Percentiles rank a stretch among this genome's conserved stretches.
These are phyloP conservation scores for Aspergillus jensenii DNA, from an alignment of 2,329 filamentous ascomycete genomes.

Conservation along the genomic window DNA sequence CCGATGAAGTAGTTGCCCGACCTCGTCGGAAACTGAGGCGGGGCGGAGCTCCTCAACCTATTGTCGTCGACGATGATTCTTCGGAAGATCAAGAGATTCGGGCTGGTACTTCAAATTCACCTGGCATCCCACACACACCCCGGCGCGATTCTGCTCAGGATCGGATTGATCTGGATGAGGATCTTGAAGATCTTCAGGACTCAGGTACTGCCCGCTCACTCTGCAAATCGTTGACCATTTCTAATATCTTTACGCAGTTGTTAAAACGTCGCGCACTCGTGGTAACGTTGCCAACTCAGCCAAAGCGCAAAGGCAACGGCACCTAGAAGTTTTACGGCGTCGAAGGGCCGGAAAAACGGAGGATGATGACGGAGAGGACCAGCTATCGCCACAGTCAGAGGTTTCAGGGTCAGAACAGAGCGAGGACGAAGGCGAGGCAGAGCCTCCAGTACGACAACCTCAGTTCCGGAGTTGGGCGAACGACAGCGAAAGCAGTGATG, in stretches of 20 bases:
- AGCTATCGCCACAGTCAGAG: conserved; percentile 17
- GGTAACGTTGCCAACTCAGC: conserved; percentile 40
- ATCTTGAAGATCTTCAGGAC: conserved; percentile 46
- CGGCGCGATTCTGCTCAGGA: conserved; percentile 29
- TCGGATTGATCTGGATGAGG: conserved; percentile 45
- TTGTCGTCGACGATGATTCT: conserved; percentile 27
- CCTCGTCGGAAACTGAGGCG: conserved; percentile 30
- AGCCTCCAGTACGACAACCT: conserved; percentile 18
- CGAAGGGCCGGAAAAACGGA: conserved; percentile 43
- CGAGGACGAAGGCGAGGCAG: conserved; percentile 20
- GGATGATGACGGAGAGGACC: conserved; percentile 24
- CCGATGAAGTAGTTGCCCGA: conserved; percentile 25
- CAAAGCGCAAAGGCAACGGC: conserved; percentile 38
- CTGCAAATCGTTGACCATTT: background rate
- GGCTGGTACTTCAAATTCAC: conserved; percentile 29
- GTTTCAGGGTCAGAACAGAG: conserved; percentile 20
- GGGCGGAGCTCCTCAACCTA: conserved; percentile 23
- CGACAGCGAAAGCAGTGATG: conserved; percentile 27
- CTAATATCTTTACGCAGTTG: conserved; percentile 22
- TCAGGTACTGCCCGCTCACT: conserved; percentile 33
- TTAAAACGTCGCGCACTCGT: conserved; percentile 42
- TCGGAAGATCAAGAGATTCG: conserved; percentile 28
- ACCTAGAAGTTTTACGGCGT: conserved; percentile 45
- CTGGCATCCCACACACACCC: conserved; percentile 26
- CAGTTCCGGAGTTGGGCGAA: conserved; percentile 16